Evolutionary conservation across 2,329 filamentous ascomycete genomes (phyloP), one percentile per base, ranked within the genome.

Genomic region (Monosporascus ibericus): DNA sequence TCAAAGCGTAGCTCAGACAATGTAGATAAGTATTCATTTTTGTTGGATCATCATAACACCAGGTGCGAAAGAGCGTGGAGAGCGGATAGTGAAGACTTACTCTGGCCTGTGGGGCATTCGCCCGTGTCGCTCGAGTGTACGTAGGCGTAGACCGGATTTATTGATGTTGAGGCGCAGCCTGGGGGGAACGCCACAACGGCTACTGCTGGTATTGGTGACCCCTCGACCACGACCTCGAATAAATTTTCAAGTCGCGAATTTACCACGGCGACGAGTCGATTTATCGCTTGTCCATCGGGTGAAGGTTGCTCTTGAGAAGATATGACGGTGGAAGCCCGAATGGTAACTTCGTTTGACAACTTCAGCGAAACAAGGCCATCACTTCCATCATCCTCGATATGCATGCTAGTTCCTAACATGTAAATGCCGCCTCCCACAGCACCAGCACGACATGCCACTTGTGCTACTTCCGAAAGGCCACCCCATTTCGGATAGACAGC

Each of bases 11-110:
- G 75, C 87, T 95, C 92, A 92, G 92, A 88, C 91, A 97, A 97
- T 96, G 92, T 97, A 96, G 92, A 96, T 97, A 97, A 97, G 92
- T 92, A 90, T 94, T 95, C 80, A 72, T 78, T 77, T 73, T 73
- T 71, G 74, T 81, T 73, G 72, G 72, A 79, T 96, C 92, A 97
- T 96, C 92, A 91, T 87, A 78, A 80, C 72, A 79, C 72, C 78
- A 68, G 64, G 46, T 48, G 39, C 52, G 55, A 54, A 58, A 57
- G n/a, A 48, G 54, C 34, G 30, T 39, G 40, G 55, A 55, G 48
- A 53, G 56, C 50, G 58, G 40, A 39, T 58, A 55, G 53, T 42
- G 37, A 27, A 25, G 54, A 88, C 92, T 90, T 82, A 99, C 92
- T 85, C 84, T 97, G 91, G 72, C 87, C 85, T 57, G 71, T 59